Conservation (phyloP, 768 basidiomycete species). For the Cystobasidium onofrii region DNA sequence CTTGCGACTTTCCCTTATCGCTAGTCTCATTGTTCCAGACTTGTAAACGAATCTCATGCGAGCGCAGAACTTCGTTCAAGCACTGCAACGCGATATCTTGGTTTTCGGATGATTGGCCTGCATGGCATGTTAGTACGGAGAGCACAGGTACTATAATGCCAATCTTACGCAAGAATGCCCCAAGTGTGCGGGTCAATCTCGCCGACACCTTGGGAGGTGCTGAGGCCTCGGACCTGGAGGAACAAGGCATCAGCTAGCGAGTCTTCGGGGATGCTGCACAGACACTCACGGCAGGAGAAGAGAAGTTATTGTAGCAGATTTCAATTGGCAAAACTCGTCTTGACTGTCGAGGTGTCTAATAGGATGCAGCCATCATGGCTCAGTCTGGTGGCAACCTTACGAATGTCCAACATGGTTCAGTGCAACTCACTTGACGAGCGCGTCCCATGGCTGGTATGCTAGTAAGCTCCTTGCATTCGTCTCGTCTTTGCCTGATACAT, state of each 20-base stretch:
- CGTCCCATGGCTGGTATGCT: slow-evolving; percentile 13
- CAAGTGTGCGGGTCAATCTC: slow-evolving; percentile 48
- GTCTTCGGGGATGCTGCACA: neutral
- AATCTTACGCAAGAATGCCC: slow-evolving; percentile 18
- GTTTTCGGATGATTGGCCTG: slow-evolving; percentile 41
- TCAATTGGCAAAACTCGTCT: slow-evolving; percentile 93
- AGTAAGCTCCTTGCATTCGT: neutral
- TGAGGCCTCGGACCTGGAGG: neutral
- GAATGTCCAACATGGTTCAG: too few relatives aligned
- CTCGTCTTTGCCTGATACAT: slow-evolving; percentile 20
- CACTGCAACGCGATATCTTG: slow-evolving; percentile 88
- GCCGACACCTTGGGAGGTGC: slow-evolving; percentile 26
- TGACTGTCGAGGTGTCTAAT: slow-evolving; percentile 19
- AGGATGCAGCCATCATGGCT: neutral
- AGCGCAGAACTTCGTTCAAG: slow-evolving; percentile 71
- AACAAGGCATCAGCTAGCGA: neutral
- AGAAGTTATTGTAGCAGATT: slow-evolving; percentile 76
- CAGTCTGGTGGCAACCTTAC: neutral
- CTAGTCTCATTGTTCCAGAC: slow-evolving; percentile 58
- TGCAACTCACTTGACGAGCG: slow-evolving; percentile 3
- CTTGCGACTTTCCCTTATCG: slow-evolving; percentile 25
- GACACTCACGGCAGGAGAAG: slow-evolving; percentile 62
- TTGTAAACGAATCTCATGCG: slow-evolving; percentile 67
- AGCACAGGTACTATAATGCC: neutral
- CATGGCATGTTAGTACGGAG: neutral